Base-by-base conservation (phyloP, 768 basidiomycete species). In the Russula olivacea region DNA sequence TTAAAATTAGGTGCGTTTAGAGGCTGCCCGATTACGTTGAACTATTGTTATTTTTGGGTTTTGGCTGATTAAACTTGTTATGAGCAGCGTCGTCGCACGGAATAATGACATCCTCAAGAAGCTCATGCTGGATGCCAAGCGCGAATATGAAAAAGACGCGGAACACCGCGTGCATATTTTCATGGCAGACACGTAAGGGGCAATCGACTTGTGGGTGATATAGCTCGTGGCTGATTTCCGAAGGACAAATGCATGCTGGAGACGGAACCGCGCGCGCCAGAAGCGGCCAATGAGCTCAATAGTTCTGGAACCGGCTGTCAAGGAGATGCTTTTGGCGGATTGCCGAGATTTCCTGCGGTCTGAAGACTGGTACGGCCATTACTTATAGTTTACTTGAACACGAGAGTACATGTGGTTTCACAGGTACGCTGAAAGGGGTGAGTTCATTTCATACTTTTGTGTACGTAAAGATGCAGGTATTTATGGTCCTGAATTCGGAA, bases 211-310 rank as follows among this genome's bases (percentile, higher is more conserved):
- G 25, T 53, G 69, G 60, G 58, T 66, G 45, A 40, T 52, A 41
- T 59, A 28, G 43, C 54, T 61, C 40, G 36, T 38, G 25, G 3
- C 14, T 69, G 64, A 59, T 55, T 49, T 53, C 43, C 55, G 36
- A 66, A 88, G 87, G 52, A 82, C 85, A 10, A 88, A 88, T 69
- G 81, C 80, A 1, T 85, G 85, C 69, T 94, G 92, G 92, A 80
- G 89, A 61, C 92, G 89, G 87, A 93, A 91, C 68, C 91, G 90
- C 48, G 88, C 91, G 6, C 81, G 90, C 54, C 88, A 92, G 69
- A 94, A 94, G 74, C 82, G 91, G 36, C 91, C 92, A 0, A 88
- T 94, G 87, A 89, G 87, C 69, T 93, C 91, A 19, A 93, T 94
- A 64, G 91, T 93, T 15, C 80, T 93, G 14, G 89, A 93, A 69